phyloP scores from a whole-genome alignment of 2,329 filamentous ascomycete species.

The Hypoxylon rubiginosum region DNA sequence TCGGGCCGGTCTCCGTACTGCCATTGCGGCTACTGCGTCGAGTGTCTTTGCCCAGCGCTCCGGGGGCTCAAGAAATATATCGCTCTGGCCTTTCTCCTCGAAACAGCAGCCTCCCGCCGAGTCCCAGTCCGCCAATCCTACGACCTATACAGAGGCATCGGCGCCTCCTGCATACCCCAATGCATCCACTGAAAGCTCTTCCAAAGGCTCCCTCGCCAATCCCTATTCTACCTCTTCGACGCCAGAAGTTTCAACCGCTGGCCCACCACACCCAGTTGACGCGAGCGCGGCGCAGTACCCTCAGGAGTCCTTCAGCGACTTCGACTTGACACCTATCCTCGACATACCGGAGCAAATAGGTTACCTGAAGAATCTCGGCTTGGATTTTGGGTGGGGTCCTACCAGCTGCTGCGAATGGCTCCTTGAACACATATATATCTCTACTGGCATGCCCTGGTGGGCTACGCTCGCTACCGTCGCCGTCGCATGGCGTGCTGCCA shows the following conservation, averaged over 20 bases:
- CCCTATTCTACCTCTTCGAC: slow-evolving; percentile 14
- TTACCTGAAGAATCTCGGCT: slow-evolving; percentile 83
- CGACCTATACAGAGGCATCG: slow-evolving; percentile 30
- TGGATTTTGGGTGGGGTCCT: slow-evolving; percentile 89
- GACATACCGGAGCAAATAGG: slow-evolving; percentile 81
- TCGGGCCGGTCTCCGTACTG: slow-evolving; percentile 31
- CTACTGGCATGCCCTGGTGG: slow-evolving; percentile 84
- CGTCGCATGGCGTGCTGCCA: slow-evolving; percentile 71
- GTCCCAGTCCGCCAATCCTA: slow-evolving; percentile 39
- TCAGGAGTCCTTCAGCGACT: slow-evolving; percentile 51
- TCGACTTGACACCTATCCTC: slow-evolving; percentile 61
- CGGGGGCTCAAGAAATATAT: slow-evolving; percentile 50
- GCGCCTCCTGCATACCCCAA: slow-evolving; percentile 21
- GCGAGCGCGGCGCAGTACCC: slow-evolving; percentile 47
- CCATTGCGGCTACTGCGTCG: slow-evolving; percentile 30
- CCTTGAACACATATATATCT: slow-evolving; percentile 87
- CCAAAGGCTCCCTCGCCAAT: slow-evolving; percentile 8
- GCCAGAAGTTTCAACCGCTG: slow-evolving; percentile 22
- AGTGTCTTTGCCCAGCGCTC: slow-evolving; percentile 49
- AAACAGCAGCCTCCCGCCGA: slow-evolving; percentile 39
- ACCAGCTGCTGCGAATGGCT: slow-evolving; percentile 79
- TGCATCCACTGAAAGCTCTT: slow-evolving; percentile 10
- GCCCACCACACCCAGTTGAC: slow-evolving; percentile 19
- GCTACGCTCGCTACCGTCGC: slow-evolving; percentile 77
- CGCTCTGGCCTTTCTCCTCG: slow-evolving; percentile 52